Evolutionary conservation across 257 asterid species (phyloP), one percentile per base, ranked within the genome.

Genomic region (Cynanchum wilfordii): DNA sequence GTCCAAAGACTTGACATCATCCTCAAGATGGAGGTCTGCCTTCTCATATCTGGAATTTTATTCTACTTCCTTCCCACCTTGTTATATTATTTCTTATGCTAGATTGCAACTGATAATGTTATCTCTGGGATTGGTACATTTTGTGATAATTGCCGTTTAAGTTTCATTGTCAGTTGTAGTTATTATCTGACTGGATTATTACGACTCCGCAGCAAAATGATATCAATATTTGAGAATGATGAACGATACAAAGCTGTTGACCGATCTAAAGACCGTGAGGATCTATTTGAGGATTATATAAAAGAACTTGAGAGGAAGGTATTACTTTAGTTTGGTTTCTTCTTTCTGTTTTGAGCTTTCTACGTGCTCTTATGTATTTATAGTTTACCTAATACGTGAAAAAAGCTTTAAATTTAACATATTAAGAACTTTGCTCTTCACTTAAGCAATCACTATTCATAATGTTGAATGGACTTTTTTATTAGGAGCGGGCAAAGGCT

Each of bases 171-270:
- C 40, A 67, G 47, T 76, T 22, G 60, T 55, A 66, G 54, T 27
- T 50, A 50, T 77, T 67, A 69, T 70, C 77, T 80, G 73, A 73
- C 76, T 77, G 49, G 16, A 25, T 57, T 76, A 44, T 69, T 75
- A 78, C 33, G 30, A 50, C 64, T 57, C 71, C 74, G 50, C 98
- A 95, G 99, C 84, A 89, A 90, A 84, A 93, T 84, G 56, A 52
- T 84, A 65, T 75, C 91, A 78, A 78, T 87, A 78, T 80, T 90
- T 74, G 97, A 95, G 88, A 83, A 87, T 12, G 97, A 92, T 71
- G 96, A 89, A 62, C 96, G 98, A 42, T 95, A 85, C 82, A 84
- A 85, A 78, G 96, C 96, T 74, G 81, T 95, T 80, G 99, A 92
- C 69, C 85, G 92, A 78, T 71, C 77, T 68, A 85, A 82, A 84